These are phyloP conservation scores for Fraxinus floribunda DNA, from an alignment of 305 asterid genomes.

Conservation along the genomic window DNA sequence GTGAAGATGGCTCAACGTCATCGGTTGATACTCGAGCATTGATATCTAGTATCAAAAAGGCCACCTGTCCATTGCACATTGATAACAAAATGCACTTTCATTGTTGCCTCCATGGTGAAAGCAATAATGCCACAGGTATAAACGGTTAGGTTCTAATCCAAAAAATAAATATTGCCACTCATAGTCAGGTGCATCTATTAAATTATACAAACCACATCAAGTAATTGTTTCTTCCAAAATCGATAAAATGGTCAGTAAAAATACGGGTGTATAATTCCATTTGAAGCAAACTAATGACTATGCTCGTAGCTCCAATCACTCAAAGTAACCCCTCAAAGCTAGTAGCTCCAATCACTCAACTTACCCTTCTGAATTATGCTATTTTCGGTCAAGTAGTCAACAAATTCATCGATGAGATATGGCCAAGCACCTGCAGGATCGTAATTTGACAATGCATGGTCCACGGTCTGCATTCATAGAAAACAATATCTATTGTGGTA, in stretches of 20 bases:
- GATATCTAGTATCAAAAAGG: background rate
- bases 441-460: slow-evolving; percentile 75
- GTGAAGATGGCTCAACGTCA: background rate
- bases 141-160: background rate
- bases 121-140: background rate
- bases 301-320: background rate
- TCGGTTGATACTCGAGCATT: background rate
- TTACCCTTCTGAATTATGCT: slow-evolving; percentile 65
- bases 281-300: background rate
- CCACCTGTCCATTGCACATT: background rate
- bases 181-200: background rate
- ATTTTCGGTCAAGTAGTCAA: slow-evolving; percentile 75
- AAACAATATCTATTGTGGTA: background rate
- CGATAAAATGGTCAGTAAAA: background rate
- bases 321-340: slow-evolving; percentile 32
- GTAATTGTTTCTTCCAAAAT: background rate
- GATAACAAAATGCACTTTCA: background rate
- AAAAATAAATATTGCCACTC: background rate
- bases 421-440: slow-evolving; percentile 99
- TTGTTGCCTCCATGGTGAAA: background rate
- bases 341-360: slow-evolving; percentile 67
- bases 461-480: slow-evolving; percentile 61
- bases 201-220: background rate
- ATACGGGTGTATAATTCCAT: background rate
- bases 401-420: slow-evolving; percentile 92